A percentile compares a stretch with the other conserved stretches of the same genome.
phyloP scores from a whole-genome alignment of 2,329 filamentous ascomycete genomes.

The Neodidymelliopsis sp. region DNA sequence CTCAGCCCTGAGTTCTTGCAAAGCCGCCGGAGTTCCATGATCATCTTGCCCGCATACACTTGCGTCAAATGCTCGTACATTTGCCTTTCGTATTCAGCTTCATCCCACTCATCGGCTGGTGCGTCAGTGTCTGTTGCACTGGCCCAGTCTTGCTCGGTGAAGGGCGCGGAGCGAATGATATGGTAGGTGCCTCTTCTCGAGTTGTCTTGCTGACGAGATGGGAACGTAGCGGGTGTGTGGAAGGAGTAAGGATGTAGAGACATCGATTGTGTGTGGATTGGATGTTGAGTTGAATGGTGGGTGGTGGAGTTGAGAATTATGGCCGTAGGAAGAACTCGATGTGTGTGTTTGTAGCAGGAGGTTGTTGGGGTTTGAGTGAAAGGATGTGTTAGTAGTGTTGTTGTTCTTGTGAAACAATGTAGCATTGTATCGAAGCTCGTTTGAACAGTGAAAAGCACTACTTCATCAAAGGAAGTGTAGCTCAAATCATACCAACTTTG shows the following conservation, averaged over 20 bases:
- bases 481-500: too few species aligned
- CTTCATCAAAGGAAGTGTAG: too few species aligned
- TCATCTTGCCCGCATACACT: neutral
- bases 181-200: neutral
- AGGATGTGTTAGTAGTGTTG: too few species aligned
- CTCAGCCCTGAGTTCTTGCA: neutral
- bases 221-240: neutral
- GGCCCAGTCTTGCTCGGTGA: conserved; percentile 2
- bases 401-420: too few species aligned
- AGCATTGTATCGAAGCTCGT: too few species aligned
- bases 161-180: neutral
- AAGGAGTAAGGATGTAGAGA: neutral
- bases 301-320: too few species aligned
- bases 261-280: neutral
- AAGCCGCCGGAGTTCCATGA: neutral
- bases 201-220: neutral
- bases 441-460: too few species aligned
- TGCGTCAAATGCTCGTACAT: neutral
- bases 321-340: too few species aligned
- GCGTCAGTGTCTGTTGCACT: neutral
- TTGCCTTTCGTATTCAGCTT: conserved; percentile 7
- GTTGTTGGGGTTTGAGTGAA: too few species aligned
- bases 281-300: too few species aligned
- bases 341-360: too few species aligned
- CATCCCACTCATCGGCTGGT: conserved; percentile 9